Conservation (phyloP, 371 early-diverging fungal genomes). For the Haplosporangium sp. region DNA sequence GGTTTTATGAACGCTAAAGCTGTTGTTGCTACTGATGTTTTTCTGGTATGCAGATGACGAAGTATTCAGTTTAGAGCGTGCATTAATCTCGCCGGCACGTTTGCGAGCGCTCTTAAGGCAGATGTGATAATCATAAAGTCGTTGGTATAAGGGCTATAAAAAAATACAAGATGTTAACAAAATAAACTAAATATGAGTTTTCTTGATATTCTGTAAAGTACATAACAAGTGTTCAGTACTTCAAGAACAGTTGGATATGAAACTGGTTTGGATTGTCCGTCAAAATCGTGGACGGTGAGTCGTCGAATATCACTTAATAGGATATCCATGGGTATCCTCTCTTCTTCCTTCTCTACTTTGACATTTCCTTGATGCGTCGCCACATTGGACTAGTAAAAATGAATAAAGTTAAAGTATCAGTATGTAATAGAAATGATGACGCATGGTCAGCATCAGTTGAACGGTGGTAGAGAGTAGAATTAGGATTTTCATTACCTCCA, state of each 20-base stretch:
- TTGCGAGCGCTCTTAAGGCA: conserved; percentile 31
- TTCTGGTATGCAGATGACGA: not conserved
- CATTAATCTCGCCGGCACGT: not conserved
- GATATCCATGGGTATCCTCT: conserved; percentile 9
- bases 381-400: conserved; percentile 9
- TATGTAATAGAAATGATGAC: not conserved
- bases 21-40: not conserved
- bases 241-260: conserved; percentile 30
- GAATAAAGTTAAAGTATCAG: not conserved
- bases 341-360: not conserved
- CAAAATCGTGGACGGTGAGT: conserved; percentile 36
- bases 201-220: no score
- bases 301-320: conserved; percentile 24
- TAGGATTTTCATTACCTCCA: conserved; percentile 19
- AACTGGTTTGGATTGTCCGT: not conserved
- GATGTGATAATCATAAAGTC: conserved; percentile 27
- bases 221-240: conserved; percentile 4
- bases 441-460: not conserved
- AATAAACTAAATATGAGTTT: not conserved
- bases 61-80: not conserved
- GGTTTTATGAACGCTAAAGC: not conserved
- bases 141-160: conserved; percentile 28
- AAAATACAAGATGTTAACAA: not conserved
- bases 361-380: not conserved
- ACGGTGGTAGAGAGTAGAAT: no score